Evolutionary conservation across 495 filamentous ascomycete genomes (phyloP).

Genomic region (Penicillium psychrofluorescens): DNA sequence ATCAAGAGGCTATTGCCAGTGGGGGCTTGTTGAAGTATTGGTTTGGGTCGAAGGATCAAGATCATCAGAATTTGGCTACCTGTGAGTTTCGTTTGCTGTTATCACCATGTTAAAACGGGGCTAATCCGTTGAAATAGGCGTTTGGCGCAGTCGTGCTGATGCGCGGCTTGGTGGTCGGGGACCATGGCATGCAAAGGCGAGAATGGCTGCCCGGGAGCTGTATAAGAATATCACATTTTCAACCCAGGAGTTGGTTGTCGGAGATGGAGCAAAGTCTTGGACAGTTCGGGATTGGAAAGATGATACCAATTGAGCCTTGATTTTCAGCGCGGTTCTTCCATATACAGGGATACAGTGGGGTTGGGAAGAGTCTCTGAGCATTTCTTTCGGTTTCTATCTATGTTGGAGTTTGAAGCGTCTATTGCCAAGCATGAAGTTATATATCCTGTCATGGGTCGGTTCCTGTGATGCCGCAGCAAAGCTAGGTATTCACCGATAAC

Average conservation of each 20-base stretch:
- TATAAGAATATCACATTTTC: constrained; percentile 52
- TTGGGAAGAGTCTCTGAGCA: too few relatives aligned
- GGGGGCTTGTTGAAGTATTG: constrained; percentile 90
- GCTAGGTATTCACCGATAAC: too few relatives aligned
- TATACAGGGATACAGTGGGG: too few relatives aligned
- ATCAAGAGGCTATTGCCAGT: constrained; percentile 65
- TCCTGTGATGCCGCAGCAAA: too few relatives aligned
- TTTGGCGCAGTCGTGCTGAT: constrained; percentile 67
- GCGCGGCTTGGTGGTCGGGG: constrained; percentile 61
- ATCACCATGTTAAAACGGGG: not conserved
- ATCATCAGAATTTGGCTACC: constrained; percentile 65
- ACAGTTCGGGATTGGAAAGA: constrained; percentile 51
- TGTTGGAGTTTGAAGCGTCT: too few relatives aligned
- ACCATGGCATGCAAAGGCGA: constrained; percentile 40
- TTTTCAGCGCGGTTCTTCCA: too few relatives aligned
- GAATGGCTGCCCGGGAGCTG: constrained; percentile 24
- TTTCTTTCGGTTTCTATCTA: too few relatives aligned
- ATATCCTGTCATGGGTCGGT: too few relatives aligned
- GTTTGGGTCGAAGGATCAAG: constrained; percentile 62
- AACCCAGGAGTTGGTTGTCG: constrained; percentile 53
- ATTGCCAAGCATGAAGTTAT: too few relatives aligned
- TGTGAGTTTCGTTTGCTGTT: constrained; percentile 34
- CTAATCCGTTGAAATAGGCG: constrained; percentile 23
- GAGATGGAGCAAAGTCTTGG: constrained; percentile 50
- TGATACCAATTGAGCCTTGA: not conserved